Evolutionary conservation across 768 basidiomycete species (phyloP).

Genomic region (Pleurotus tuber-regium): DNA sequence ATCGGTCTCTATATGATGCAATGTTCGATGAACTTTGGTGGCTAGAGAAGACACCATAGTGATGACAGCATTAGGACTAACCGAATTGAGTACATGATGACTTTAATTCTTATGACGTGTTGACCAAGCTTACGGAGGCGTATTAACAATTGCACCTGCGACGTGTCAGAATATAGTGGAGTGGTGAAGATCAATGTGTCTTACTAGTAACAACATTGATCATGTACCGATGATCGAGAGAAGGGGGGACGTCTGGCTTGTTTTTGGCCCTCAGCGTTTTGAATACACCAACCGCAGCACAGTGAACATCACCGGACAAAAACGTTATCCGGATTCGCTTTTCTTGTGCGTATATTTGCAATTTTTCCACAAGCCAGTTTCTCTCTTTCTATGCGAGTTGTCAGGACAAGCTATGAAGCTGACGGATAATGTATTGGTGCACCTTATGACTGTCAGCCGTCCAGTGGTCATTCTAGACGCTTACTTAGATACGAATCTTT

Average conservation of each 20-base stretch:
- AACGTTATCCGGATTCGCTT: slow-evolving; percentile 77
- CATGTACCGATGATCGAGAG: slow-evolving; percentile 83
- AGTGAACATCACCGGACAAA: slow-evolving; percentile 92
- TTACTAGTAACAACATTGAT: slow-evolving; percentile 80
- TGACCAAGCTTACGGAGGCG: slow-evolving; percentile 62
- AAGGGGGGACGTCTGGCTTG: slow-evolving; percentile 45
- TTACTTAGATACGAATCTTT: not conserved
- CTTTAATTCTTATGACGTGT: not conserved
- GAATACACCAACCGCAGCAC: slow-evolving; percentile 77
- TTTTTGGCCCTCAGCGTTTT: slow-evolving; percentile 62
- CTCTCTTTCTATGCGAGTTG: slow-evolving; percentile 66
- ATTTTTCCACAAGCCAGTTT: slow-evolving; percentile 80
- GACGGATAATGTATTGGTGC: too few species aligned
- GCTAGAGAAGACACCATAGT: slow-evolving; percentile 79
- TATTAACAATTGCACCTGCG: slow-evolving; percentile 92
- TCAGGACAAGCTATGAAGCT: slow-evolving; percentile 5
- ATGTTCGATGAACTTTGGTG: slow-evolving; percentile 79
- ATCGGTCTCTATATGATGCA: slow-evolving; percentile 82
- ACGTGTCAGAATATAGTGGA: slow-evolving; percentile 9
- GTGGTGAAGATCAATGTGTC: slow-evolving; percentile 19
- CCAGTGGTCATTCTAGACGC: slow-evolving; percentile 83
- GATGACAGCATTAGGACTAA: slow-evolving; percentile 61
- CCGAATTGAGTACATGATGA: not conserved
- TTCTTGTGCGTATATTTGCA: slow-evolving; percentile 67
- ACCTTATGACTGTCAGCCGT: slow-evolving; percentile 81